Base-by-base conservation (phyloP, 352 stramenopile genomes). In the Globisporangium abappressorium region DNA sequence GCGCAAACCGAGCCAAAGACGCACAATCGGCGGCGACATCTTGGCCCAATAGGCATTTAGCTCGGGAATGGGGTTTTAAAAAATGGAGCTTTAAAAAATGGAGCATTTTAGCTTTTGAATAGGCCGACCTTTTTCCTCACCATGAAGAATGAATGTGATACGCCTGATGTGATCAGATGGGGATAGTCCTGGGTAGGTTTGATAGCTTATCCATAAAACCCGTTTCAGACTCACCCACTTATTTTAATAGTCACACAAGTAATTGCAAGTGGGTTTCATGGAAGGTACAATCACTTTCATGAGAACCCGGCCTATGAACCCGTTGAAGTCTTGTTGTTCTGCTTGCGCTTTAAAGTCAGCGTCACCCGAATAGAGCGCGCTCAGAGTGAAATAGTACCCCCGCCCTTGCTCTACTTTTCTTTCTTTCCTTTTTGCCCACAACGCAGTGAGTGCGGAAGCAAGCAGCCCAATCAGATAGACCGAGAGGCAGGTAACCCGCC, bases 401-500 rank as follows among this genome's bases (percentile, higher is more conserved):
- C 43, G 43, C 43, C 12, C 38, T 46, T 12, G 5, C 5, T 18
- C 18, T 22, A 5, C 43, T 51, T 51, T 58, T 57, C 26, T 30
- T 58, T 58, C 53, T 58, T 58, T 58, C 53, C 53, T 36, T 58
- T 58, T 58, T 18, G 53, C 26, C 8, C 53, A 36, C 53, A 58
- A n/a, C 22, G 2, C 6, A 2, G n/a, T 20, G 2, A 24, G 49
- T 33, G 51, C 51, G 12, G 51, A 34, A 57, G 51, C 51, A 57
- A 57, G 41, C 41, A 51, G 43, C 43, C 18, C 43, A 51, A 51
- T 51, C 43, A n/a, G 43, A 22, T 51, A 51, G 41, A 47, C 3
- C 18, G 15, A 14, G 12, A 47, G 12, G 38, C 15, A 22, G 43
- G 18, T 1, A 22, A 43, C 36, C 36, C 36, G 3, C 11, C 36